A percentile compares a stretch with the other conserved stretches of the same genome.
phyloP scores from a whole-genome alignment of 2,329 filamentous ascomycete species.

The Apiospora sp. region DNA sequence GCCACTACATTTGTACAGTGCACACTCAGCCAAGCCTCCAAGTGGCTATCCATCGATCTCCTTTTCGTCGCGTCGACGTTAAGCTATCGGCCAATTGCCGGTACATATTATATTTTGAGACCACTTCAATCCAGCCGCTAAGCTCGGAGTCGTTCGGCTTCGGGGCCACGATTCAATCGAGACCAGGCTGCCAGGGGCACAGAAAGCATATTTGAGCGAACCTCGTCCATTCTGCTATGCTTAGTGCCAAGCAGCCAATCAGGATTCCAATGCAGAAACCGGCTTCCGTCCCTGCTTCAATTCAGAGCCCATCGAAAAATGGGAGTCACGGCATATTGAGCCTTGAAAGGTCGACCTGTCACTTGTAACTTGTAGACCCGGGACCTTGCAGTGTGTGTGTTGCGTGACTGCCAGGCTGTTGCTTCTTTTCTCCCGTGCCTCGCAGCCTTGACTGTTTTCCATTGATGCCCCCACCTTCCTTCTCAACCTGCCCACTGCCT shows the following conservation, averaged over 20 bases:
- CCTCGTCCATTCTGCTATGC: background rate
- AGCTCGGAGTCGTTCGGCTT: conserved; percentile 3
- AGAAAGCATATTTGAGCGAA: conserved; percentile 5
- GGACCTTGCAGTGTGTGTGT: conserved; percentile 7
- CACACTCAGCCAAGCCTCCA: background rate
- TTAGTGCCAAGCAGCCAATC: background rate
- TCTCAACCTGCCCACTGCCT: background rate
- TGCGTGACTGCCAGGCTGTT: background rate
- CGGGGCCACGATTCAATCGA: conserved; percentile 11
- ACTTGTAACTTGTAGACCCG: background rate
- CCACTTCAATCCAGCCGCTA: conserved; percentile 16
- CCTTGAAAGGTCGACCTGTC: background rate
- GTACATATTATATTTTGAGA: conserved; percentile 11
- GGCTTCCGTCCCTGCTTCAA: background rate
- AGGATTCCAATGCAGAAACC: background rate
- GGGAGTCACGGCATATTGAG: background rate
- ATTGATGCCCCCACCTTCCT: background rate
- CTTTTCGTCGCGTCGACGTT: conserved; percentile 15
- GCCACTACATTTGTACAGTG: background rate
- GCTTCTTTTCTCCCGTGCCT: background rate
- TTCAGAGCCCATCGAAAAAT: background rate
- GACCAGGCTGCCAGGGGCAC: conserved; percentile 6
- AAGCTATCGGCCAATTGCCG: conserved; percentile 19
- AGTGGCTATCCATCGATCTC: background rate
- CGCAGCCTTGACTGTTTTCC: background rate